These are phyloP conservation scores for Rhytidiadelphus loreus DNA, from an alignment of 225 moss, liverwort and hornwort species.

Conservation along the genomic window DNA sequence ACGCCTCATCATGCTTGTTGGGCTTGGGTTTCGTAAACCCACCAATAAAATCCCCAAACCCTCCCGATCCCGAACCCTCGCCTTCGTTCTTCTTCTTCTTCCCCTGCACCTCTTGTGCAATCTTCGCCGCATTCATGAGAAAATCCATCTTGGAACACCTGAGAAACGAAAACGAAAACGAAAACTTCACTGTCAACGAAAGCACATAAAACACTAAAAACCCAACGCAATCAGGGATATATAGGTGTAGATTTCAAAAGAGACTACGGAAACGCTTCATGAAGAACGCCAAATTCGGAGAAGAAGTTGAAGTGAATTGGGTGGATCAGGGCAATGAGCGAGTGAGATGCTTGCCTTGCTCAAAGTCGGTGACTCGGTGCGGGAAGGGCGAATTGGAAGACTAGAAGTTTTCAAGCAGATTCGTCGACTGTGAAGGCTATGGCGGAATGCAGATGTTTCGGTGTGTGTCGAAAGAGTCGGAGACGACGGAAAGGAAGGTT, in stretches of 20 bases:
- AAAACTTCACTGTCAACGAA: not conserved
- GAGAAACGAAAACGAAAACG: not conserved
- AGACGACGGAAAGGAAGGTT: not conserved
- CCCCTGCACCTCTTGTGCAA: conserved; percentile 44
- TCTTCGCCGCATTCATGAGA: conserved; percentile 45
- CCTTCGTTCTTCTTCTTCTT: conserved; percentile 11
- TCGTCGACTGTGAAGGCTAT: not conserved
- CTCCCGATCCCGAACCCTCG: conserved; percentile 10
- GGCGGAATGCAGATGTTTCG: not conserved
- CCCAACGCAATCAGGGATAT: not conserved
- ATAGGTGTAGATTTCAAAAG: not conserved
- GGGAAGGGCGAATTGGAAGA: not conserved
- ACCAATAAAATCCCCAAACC: not conserved
- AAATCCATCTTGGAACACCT: conserved; percentile 27
- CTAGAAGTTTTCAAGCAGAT: not conserved
- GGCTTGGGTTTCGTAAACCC: conserved; percentile 2
- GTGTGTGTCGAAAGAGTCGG: not conserved
- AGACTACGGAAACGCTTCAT: not conserved
- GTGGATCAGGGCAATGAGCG: not conserved
- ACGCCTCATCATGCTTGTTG: not conserved
- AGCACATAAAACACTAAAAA: not conserved
- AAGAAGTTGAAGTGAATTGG: not conserved
- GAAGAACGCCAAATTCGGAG: not conserved
- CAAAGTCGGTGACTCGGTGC: not conserved
- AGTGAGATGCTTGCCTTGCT: not conserved